phyloP scores from a whole-genome alignment of 2,329 filamentous ascomycete genomes.

The Cladosporium cucumerinum region DNA sequence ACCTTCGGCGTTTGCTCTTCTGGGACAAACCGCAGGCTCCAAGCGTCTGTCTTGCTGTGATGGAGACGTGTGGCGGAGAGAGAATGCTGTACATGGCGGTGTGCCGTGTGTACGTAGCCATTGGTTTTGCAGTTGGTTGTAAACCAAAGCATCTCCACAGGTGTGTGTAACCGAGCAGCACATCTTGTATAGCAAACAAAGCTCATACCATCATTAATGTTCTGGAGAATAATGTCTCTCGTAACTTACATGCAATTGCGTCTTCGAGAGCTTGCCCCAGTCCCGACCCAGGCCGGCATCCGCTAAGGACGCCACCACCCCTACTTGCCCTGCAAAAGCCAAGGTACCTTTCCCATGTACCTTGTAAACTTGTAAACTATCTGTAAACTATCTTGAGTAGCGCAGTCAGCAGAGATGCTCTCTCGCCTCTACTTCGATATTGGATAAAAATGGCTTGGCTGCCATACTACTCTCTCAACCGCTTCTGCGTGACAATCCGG shows the following conservation, averaged over 20 bases:
- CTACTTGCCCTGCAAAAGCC: background rate
- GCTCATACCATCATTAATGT: background rate
- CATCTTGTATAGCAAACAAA: background rate
- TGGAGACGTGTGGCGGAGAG: background rate
- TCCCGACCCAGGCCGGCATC: background rate
- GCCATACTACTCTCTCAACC: background rate
- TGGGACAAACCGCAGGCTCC: background rate
- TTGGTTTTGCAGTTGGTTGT: background rate
- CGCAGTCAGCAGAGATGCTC: background rate
- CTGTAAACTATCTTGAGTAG: background rate
- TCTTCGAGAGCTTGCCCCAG: background rate
- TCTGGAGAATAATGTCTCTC: background rate
- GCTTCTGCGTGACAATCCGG: background rate
- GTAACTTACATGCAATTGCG: background rate
- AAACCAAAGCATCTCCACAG: background rate
- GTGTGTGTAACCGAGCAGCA: background rate
- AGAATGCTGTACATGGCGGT: background rate
- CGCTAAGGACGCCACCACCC: background rate
- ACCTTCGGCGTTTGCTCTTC: background rate
- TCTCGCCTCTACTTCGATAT: background rate
- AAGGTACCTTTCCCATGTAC: background rate
- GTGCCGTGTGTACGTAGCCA: background rate
- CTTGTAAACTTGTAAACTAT: too few species aligned
- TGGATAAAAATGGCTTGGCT: background rate
- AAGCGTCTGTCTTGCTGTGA: background rate